Evolutionary conservation across 768 basidiomycete genomes (phyloP), one percentile per base, ranked within the genome.

Genomic region (Leucosporidium scottii): DNA sequence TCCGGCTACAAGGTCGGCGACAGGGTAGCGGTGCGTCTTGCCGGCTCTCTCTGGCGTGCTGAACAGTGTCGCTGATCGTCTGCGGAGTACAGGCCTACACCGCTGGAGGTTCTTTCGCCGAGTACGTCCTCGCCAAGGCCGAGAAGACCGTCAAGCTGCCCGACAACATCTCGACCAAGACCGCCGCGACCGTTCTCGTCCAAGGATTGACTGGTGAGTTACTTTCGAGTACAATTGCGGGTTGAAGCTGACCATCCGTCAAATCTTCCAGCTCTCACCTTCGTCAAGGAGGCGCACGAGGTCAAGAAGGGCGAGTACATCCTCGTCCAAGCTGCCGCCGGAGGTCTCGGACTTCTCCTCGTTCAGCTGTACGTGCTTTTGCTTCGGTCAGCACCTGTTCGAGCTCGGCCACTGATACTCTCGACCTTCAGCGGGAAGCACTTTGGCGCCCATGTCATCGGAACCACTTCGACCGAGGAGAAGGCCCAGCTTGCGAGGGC

Each of bases 391-490:
- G 50, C n/a, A n/a, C 15, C 56, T 10, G 25, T 57, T 30, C 36
- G n/a, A 7, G 61, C 27, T 50, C 49, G 86, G 3, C 80, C 87
- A 31, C 34, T 34, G 7, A 18, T 7, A 27, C n/a, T 1, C 21
- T 12, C 8, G n/a, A 76, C 12, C 87, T 84, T 13, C 87, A 94
- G 79, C 39, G 85, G 85, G 49, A 86, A 85, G 76, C 80, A 81
- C 54, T 81, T 85, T 25, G 94, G 94, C 8, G 93, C 89, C 1
- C 87, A 85, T 13, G 90, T 97, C 30, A 94, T 99, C 73, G 94
- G 91, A 1, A 97, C 93, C 20, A 90, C 90, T 3, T 94, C 92
- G 3, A 89, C 88, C 0, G 76, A 80, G 27, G 89, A 86, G 74
- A 99, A 99, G 78, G 90, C 89, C 2, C 84, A 83, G 59, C 77